Evolutionary conservation across 768 basidiomycete species (phyloP), one percentile per base, ranked within the genome.

Genomic region (Auriscalpium vulgare): DNA sequence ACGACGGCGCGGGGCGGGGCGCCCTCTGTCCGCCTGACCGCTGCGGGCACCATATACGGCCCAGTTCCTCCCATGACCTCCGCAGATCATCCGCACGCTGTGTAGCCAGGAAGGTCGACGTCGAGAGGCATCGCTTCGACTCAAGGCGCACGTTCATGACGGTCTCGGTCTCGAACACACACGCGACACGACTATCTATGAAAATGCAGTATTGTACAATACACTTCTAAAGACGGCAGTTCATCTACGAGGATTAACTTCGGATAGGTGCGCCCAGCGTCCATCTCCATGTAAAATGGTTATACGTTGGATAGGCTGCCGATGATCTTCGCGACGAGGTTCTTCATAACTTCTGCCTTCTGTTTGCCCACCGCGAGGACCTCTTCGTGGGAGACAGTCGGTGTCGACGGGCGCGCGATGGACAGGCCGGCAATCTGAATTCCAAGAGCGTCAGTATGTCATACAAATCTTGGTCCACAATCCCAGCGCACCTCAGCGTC

Each of bases 301-400:
- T 8, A 43, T 17, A 6, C 40, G 13, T 17, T 14, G 37, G 50
- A 23, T 14, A 51, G 50, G n/a, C 19, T 14, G 16, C 16, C 34
- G 50, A 88, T 80, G 16, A 91, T 78, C 62, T 71, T 75, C 57
- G 81, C 81, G 9, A 95, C 89, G 43, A 95, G 70, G 51, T 67
- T 70, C 68, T 80, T 81, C 82, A 95, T 83, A 37, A 84, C 75
- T 35, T 85, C 82, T 3, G 83, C 87, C 68, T 88, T 90, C 64
- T 76, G 70, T 62, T 70, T 79, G 10, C 90, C 85, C 23, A 81
- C 74, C 10, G 70, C 69, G 13, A 95, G 70, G 14, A 94, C 91
- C 66, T 94, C 91, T 10, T 82, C 87, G 63, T 93, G 91, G 19
- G 86, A 85, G 4, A 91, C 86, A 8, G 77, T 75, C 53, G 75